A percentile compares a stretch with the other conserved stretches of the same genome.
Conservation (phyloP, 2,329 filamentous ascomycete species). For the Lachnellula cervina region DNA sequence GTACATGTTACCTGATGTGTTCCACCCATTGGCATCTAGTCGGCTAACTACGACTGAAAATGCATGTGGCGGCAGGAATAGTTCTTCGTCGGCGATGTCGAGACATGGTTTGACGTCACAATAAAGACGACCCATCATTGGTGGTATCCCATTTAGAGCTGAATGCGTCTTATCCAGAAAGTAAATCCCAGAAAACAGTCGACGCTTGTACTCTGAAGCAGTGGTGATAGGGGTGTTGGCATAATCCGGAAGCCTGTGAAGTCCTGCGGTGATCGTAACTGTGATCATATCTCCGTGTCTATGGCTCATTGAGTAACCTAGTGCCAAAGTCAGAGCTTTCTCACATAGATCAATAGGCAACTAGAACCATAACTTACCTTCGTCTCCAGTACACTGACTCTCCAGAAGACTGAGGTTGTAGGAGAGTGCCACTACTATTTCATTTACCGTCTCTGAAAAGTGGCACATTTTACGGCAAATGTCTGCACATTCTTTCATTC, state of each 20-base stretch:
- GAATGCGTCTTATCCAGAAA: constrained; percentile 24
- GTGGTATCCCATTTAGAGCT: constrained; percentile 25
- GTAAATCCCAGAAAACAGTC: constrained; percentile 24
- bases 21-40: constrained; percentile 26
- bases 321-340: neutral
- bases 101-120: constrained; percentile 22
- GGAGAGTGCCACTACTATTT: constrained; percentile 18
- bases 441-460: constrained; percentile 18
- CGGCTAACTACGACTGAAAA: constrained; percentile 12
- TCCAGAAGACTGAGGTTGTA: constrained; percentile 19
- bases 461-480: constrained; percentile 20
- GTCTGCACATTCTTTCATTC: constrained; percentile 30
- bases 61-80: constrained; percentile 19
- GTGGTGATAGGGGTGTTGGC: constrained; percentile 18
- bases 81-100: constrained; percentile 23
- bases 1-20: constrained; percentile 16
- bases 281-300: constrained; percentile 26
- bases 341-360: neutral
- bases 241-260: constrained; percentile 27
- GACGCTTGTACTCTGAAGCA: constrained; percentile 25
- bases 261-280: constrained; percentile 19
- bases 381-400: constrained; percentile 23
- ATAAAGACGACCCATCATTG: constrained; percentile 21
- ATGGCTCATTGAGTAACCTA: constrained; percentile 20
- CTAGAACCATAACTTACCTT: constrained; percentile 18